Base-by-base conservation (phyloP, 2,329 filamentous ascomycete genomes). In the Furcasterigmium furcatum region DNA sequence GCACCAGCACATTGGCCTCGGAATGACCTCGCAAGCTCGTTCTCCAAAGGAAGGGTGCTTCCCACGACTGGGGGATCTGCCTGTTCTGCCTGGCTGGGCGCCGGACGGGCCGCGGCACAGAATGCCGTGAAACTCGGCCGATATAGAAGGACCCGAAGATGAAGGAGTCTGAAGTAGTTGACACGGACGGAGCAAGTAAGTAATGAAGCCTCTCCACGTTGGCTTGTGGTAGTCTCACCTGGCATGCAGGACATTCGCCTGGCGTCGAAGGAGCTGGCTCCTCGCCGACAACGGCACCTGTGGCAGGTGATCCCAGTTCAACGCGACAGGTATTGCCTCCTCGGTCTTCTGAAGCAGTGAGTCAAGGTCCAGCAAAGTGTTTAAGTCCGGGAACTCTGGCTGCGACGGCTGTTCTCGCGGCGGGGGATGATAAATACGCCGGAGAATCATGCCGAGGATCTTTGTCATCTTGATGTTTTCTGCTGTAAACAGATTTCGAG, bases 121-220 rank as follows among this genome's bases (percentile, higher is more conserved):
- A 63, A 49, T 24, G 62, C 58, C 4, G 58, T 64, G 35, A 66
- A 63, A 34, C 63, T 61, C 1, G 61, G 60, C 6, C 62, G 57
- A 46, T 63, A 62, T 12, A 66, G 55, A 1, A 64, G 53, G 8
- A 65, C 55, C 7, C 53, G 57, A n/a, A 64, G 52, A 45, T 66
- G 56, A 2, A 62, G 51, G 36, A 58, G 12, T 27, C 24, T 27
- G 12, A 27, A 27, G 12, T 27, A 27, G 24, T 27, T 12, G 12
- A 27, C 12, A 12, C 12, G 7, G 64, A 50, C 62, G 63, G n/a
- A 8, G 13, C 21, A 20, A 6, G n/a, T 14, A 6, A 40, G 9
- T 46, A 34, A 34, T 24, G 14, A 21, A n/a, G 16, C 25, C 27
- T 34, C 27, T 13, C 10, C 14, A 24, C 16, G 13, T 9, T 9